phyloP scores from a whole-genome alignment of 495 filamentous ascomycete species.

The Penicillium parvum region DNA sequence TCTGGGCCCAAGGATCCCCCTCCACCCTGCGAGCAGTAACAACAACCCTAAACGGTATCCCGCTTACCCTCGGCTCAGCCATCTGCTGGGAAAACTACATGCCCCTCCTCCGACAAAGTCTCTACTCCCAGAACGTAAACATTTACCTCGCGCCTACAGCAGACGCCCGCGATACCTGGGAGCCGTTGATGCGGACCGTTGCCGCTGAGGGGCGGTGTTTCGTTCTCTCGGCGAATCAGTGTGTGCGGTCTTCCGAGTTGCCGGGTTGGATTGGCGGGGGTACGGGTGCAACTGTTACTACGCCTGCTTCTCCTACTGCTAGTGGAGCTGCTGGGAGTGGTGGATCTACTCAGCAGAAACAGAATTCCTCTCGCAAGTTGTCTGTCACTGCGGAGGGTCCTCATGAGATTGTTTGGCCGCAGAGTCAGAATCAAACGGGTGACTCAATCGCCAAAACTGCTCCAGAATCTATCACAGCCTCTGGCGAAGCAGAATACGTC shows the following conservation, averaged over 20 bases:
- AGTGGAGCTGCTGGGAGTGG: not conserved
- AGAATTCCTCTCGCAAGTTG: slow-evolving; percentile 10
- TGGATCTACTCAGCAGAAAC: not conserved
- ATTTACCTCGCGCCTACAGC: slow-evolving; percentile 89
- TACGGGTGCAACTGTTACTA: not conserved
- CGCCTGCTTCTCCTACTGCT: not conserved
- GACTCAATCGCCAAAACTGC: no score
- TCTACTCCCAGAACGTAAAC: slow-evolving; percentile 91
- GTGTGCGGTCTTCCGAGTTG: slow-evolving; percentile 53
- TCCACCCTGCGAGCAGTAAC: slow-evolving; percentile 75
- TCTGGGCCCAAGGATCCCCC: slow-evolving; percentile 87
- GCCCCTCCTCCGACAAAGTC: slow-evolving; percentile 70
- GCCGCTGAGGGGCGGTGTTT: slow-evolving; percentile 76
- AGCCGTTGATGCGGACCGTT: slow-evolving; percentile 71
- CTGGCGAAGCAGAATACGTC: slow-evolving; percentile 1
- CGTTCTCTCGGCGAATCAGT: slow-evolving; percentile 82
- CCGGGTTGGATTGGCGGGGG: slow-evolving; percentile 47
- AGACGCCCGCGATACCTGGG: slow-evolving; percentile 78
- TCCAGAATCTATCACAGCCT: no score
- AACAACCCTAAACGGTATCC: slow-evolving; percentile 68
- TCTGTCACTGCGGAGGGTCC: slow-evolving; percentile 45
- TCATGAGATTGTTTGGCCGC: slow-evolving; percentile 52
- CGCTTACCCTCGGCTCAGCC: slow-evolving; percentile 73
- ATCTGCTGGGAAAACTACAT: slow-evolving; percentile 98
- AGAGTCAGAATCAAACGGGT: slow-evolving; percentile 4